Evolutionary conservation across 768 basidiomycete genomes (phyloP).

Genomic region (Tephrocybe rancida): DNA sequence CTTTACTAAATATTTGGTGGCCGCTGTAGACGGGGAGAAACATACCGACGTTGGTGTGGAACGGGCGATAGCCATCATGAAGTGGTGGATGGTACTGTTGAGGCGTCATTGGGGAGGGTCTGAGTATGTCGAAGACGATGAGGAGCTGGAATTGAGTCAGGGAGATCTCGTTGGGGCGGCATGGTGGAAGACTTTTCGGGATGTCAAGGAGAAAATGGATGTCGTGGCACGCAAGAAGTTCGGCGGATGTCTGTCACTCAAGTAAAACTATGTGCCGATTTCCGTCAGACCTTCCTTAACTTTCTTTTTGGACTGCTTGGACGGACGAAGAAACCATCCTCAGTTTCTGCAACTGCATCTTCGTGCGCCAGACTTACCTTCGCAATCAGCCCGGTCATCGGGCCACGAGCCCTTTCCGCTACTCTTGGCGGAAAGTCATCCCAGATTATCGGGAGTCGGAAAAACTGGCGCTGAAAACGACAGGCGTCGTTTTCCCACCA

Average conservation of each 20-base stretch:
- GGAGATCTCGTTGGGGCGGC: slow-evolving; percentile 55
- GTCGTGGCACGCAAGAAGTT: slow-evolving; percentile 65
- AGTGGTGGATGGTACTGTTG: slow-evolving; percentile 81
- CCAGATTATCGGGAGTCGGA: too few relatives aligned
- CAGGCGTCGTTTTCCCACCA: too few relatives aligned
- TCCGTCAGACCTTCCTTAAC: not conserved
- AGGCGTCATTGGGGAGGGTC: slow-evolving; percentile 63
- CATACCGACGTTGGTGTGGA: slow-evolving; percentile 67
- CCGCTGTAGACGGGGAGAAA: slow-evolving; percentile 57
- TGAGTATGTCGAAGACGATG: slow-evolving; percentile 46
- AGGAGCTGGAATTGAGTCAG: slow-evolving; percentile 30
- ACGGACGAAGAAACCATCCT: too few relatives aligned
- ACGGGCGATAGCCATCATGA: slow-evolving; percentile 69
- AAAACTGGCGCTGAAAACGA: too few relatives aligned
- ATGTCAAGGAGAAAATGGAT: slow-evolving; percentile 70
- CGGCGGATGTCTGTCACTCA: slow-evolving; percentile 70
- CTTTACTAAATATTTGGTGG: slow-evolving; percentile 72
- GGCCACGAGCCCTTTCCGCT: too few relatives aligned
- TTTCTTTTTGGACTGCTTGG: too few relatives aligned
- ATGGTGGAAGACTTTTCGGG: slow-evolving; percentile 84
- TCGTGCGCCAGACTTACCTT: too few relatives aligned
- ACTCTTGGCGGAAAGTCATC: too few relatives aligned
- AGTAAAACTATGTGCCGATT: too few relatives aligned
- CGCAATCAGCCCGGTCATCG: too few relatives aligned
- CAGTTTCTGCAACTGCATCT: too few relatives aligned